Conservation (phyloP, 2,329 filamentous ascomycete species). For the Juglanconis juglandina region DNA sequence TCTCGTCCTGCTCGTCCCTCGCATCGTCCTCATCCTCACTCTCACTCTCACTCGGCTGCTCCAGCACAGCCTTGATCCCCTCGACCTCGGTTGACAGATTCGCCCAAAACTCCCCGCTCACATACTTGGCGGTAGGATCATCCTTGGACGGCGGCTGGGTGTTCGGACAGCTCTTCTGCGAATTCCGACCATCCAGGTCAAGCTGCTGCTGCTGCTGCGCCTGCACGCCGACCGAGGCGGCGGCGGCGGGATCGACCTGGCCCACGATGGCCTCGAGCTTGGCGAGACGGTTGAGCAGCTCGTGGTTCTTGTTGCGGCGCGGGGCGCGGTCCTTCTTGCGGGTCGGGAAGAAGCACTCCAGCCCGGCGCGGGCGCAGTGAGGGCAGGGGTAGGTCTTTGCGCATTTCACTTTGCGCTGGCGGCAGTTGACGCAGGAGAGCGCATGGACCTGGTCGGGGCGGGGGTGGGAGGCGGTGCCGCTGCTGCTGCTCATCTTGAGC, state of each 20-base stretch:
- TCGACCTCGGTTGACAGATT: slow-evolving; percentile 42
- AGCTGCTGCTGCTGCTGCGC: background rate
- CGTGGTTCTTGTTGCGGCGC: slow-evolving; percentile 38
- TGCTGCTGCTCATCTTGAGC: slow-evolving; percentile 14
- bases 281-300: slow-evolving; percentile 41
- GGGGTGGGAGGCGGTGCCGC: slow-evolving; percentile 7
- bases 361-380: slow-evolving; percentile 46
- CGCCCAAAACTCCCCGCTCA: slow-evolving; percentile 43
- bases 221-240: slow-evolving; percentile 8
- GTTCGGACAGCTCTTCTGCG: slow-evolving; percentile 11
- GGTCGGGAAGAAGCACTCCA: slow-evolving; percentile 46
- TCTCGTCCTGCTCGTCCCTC: slow-evolving; percentile 19
- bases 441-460: slow-evolving; percentile 2
- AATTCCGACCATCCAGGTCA: slow-evolving; percentile 1
- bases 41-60: slow-evolving; percentile 39
- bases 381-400: slow-evolving; percentile 54
- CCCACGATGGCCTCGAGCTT: slow-evolving; percentile 45
- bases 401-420: slow-evolving; percentile 61
- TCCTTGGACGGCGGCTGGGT: slow-evolving; percentile 6
- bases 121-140: slow-evolving; percentile 28
- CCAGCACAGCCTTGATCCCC: slow-evolving; percentile 41
- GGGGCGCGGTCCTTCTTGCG: slow-evolving; percentile 41
- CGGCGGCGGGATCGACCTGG: slow-evolving; percentile 34
- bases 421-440: slow-evolving; percentile 57
- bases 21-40: slow-evolving; percentile 28